phyloP scores from a whole-genome alignment of 305 asterid genomes.

The Euphrasia arctica region DNA sequence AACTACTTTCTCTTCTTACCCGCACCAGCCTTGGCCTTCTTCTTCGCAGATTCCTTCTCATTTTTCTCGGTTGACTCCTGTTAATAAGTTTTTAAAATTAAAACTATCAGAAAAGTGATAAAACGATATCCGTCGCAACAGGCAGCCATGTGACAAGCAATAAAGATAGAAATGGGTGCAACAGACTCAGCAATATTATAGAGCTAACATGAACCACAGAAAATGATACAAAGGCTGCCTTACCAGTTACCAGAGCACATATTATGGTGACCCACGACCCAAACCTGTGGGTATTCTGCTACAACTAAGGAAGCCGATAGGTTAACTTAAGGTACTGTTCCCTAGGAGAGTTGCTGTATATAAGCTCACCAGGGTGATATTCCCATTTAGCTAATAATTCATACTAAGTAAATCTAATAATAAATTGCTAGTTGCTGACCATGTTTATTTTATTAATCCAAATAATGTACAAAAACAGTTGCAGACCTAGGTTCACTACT shows the following conservation, averaged over 20 bases:
- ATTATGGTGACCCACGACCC: neutral
- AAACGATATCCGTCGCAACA: slow-evolving; percentile 1
- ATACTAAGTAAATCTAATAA: too few relatives aligned
- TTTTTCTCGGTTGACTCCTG: slow-evolving; percentile 61
- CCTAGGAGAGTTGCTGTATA: neutral
- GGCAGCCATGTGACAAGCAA: neutral
- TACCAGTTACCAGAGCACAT: neutral
- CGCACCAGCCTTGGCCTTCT: slow-evolving; percentile 55
- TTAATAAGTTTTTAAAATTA: slow-evolving; percentile 19
- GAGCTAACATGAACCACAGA: slow-evolving; percentile 5
- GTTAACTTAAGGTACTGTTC: neutral
- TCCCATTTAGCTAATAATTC: neutral
- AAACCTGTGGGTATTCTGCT: neutral
- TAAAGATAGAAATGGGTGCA: neutral
- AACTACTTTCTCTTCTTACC: slow-evolving; percentile 65
- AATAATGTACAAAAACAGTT: too few relatives aligned
- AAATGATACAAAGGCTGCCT: neutral
- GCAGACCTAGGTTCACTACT: too few relatives aligned
- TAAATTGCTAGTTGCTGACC: too few relatives aligned
- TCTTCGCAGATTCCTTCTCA: slow-evolving; percentile 61
- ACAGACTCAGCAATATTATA: neutral
- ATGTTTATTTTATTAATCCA: too few relatives aligned
- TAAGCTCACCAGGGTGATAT: neutral
- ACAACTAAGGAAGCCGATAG: neutral
- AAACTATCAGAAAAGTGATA: slow-evolving; percentile 11